These are phyloP conservation scores for Coniochaeta hoffmannii DNA, from an alignment of 2,329 filamentous ascomycete genomes.

Conservation along the genomic window DNA sequence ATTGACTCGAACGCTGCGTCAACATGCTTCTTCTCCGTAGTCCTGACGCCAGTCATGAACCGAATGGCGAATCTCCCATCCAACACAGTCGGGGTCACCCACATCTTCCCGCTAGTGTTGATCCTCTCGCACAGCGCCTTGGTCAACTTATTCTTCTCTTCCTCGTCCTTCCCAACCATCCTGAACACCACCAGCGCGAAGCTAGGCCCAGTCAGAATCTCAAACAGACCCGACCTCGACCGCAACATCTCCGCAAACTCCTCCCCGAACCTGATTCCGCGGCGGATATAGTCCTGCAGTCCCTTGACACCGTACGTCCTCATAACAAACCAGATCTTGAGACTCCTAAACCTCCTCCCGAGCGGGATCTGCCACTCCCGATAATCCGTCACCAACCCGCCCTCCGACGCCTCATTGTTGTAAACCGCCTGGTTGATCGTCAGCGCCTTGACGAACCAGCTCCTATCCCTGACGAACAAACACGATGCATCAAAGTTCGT, in stretches of 20 bases:
- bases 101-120: constrained; percentile 69
- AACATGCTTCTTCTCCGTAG: constrained; percentile 66
- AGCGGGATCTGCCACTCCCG: constrained; percentile 96
- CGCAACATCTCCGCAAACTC: constrained; percentile 56
- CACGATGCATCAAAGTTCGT: constrained; percentile 86
- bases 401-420: constrained; percentile 71
- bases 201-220: constrained; percentile 62
- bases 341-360: constrained; percentile 74
- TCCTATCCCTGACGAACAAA: constrained; percentile 68
- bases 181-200: constrained; percentile 77
- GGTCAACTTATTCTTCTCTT: constrained; percentile 54
- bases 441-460: constrained; percentile 71
- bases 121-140: constrained; percentile 69
- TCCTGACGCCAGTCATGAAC: constrained; percentile 65
- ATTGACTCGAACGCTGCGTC: constrained; percentile 67
- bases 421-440: constrained; percentile 61
- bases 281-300: constrained; percentile 64
- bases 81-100: constrained; percentile 71
- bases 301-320: constrained; percentile 68
- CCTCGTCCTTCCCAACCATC: constrained; percentile 30
- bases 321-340: constrained; percentile 96
- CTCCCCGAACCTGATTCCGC: constrained; percentile 62
- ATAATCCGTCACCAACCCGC: constrained; percentile 85
- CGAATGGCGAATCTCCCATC: constrained; percentile 71
- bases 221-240: constrained; percentile 61